Evolutionary conservation across 768 basidiomycete species (phyloP).

Genomic region (Tubosaeta brunneosetosa): DNA sequence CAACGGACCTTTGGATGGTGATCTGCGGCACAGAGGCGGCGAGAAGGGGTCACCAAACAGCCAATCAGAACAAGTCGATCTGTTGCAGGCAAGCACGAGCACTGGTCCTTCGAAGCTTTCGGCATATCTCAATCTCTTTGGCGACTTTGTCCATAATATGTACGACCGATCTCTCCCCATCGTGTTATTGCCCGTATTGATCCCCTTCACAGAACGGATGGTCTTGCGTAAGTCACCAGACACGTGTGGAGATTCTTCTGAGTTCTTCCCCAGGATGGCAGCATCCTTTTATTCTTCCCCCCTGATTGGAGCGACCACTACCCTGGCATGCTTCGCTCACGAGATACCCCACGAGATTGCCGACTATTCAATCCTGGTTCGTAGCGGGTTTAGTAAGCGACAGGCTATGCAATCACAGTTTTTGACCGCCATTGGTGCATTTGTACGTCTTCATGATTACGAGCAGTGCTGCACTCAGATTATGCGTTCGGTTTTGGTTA

Average conservation of each 20-base stretch:
- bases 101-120: conserved; percentile 75
- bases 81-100: conserved; percentile 24
- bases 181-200: conserved; percentile 16
- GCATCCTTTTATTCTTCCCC: conserved; percentile 98
- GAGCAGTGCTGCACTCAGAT: conserved; percentile 6
- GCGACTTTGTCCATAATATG: conserved; percentile 95
- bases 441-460: conserved; percentile 45
- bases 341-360: conserved; percentile 97
- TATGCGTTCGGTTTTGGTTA: conserved; percentile 25
- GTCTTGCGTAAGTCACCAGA: conserved; percentile 65
- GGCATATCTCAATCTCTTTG: conserved; percentile 89
- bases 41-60: conserved; percentile 12
- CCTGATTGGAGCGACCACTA: conserved; percentile 88
- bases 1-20: conserved; percentile 36
- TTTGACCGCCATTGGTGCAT: conserved; percentile 86
- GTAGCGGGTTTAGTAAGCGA: conserved; percentile 83
- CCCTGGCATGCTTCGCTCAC: conserved; percentile 92
- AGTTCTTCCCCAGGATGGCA: conserved; percentile 59
- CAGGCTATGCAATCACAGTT: conserved; percentile 95
- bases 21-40: conserved; percentile 46
- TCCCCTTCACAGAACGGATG: conserved; percentile 66
- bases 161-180: conserved; percentile 26
- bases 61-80: conserved; percentile 25
- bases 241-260: conserved; percentile 3
- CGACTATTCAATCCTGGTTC: conserved; percentile 91